Evolutionary conservation across 768 basidiomycete genomes (phyloP).

Genomic region (Trametes villosa): DNA sequence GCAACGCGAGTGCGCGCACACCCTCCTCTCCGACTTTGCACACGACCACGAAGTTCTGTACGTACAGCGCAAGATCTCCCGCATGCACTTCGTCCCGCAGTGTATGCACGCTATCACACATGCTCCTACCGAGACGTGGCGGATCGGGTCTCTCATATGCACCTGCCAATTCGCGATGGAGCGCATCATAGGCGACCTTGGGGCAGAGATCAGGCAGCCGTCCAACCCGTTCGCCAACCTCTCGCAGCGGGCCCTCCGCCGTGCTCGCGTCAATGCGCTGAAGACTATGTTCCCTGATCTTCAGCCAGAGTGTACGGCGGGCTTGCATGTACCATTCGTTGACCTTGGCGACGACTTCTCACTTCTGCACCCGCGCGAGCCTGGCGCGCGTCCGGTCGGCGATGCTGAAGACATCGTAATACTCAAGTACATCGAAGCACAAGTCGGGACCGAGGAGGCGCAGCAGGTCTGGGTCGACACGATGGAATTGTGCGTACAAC

Average conservation of each 20-base stretch:
- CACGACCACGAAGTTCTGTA: conserved; percentile 43
- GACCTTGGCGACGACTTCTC: conserved; percentile 1
- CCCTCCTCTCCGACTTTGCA: conserved; percentile 31
- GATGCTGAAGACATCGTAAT: background rate
- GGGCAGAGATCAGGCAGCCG: conserved; percentile 31
- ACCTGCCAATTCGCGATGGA: conserved; percentile 33
- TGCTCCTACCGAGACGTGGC: conserved; percentile 27
- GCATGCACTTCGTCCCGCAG: conserved; percentile 40
- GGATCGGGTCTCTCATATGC: conserved; percentile 24
- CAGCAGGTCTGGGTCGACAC: background rate
- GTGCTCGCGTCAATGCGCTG: conserved; percentile 32
- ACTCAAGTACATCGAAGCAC: background rate
- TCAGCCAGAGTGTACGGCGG: background rate
- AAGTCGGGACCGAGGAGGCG: background rate
- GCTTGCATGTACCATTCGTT: background rate
- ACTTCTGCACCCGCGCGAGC: background rate
- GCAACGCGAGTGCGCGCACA: conserved; percentile 11
- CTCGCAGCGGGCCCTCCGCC: conserved; percentile 21
- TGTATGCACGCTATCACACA: conserved; percentile 42
- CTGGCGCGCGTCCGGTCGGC: background rate
- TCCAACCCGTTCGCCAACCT: conserved; percentile 35
- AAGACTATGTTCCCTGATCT: conserved; percentile 1
- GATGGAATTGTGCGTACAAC: background rate
- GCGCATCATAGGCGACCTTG: conserved; percentile 32
- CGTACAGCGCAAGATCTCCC: conserved; percentile 30